phyloP scores from a whole-genome alignment of 2,329 filamentous ascomycete species.

The Thielaviopsis populi region DNA sequence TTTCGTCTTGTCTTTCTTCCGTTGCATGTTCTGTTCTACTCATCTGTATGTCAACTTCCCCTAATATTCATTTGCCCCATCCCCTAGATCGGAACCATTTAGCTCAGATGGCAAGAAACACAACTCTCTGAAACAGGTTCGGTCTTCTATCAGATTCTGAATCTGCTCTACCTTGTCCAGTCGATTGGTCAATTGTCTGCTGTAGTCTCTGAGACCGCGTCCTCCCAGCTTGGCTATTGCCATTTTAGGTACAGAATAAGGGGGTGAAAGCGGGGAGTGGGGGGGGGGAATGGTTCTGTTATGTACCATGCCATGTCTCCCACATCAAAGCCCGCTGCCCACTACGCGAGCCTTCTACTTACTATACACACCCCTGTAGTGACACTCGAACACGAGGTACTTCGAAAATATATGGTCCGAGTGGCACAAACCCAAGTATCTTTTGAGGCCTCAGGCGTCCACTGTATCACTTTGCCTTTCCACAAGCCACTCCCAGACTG shows the following conservation, averaged over 20 bases:
- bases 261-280: slow-evolving; percentile 5
- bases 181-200: background rate
- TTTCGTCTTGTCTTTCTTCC: background rate
- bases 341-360: background rate
- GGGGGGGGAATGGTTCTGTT: background rate
- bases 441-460: slow-evolving; percentile 14
- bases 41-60: background rate
- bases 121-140: background rate
- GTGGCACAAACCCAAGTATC: slow-evolving; percentile 4
- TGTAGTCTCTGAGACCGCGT: background rate
- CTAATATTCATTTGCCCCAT: background rate
- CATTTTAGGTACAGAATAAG: slow-evolving; percentile 10
- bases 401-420: slow-evolving; percentile 3
- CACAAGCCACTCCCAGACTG: slow-evolving; percentile 7
- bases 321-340: background rate
- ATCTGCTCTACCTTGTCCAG: background rate
- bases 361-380: slow-evolving; percentile 6
- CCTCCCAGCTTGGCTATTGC: background rate
- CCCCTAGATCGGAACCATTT: background rate
- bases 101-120: slow-evolving; percentile 4
- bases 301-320: background rate
- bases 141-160: slow-evolving; percentile 1
- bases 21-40: background rate
- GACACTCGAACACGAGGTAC: slow-evolving; percentile 2
- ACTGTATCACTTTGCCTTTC: background rate